phyloP scores from a whole-genome alignment of 2,329 filamentous ascomycete species.

The Pseudocercospora cruenta region DNA sequence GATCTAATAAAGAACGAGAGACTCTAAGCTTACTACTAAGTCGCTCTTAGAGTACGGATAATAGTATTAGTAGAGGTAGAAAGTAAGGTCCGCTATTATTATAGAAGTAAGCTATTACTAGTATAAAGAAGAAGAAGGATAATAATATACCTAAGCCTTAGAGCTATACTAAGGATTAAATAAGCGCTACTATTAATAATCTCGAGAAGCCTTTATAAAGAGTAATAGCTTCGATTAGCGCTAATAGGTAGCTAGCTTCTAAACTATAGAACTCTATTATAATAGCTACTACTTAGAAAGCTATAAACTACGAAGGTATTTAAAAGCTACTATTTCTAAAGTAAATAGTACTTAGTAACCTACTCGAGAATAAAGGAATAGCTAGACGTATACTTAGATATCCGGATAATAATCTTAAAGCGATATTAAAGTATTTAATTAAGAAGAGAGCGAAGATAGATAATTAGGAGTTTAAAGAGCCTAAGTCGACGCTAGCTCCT shows the following conservation, averaged over 20 bases:
- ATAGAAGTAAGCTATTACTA: not conserved
- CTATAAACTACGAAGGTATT: no score
- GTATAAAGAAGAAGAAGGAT: not conserved
- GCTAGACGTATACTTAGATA: not conserved
- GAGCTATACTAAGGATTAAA: not conserved
- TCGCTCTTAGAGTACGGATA: not conserved
- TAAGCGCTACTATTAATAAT: not conserved
- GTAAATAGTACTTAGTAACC: not conserved
- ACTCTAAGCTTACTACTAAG: not conserved
- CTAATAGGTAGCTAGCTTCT: no score
- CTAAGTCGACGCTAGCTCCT: not conserved
- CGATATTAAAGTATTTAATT: no score
- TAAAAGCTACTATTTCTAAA: no score
- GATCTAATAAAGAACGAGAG: not conserved
- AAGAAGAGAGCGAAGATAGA: not conserved
- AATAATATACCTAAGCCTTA: not conserved
- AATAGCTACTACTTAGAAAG: no score
- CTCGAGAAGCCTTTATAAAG: not conserved
- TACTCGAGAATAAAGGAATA: not conserved
- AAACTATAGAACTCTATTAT: no score
- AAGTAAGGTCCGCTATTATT: no score
- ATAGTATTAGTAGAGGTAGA: no score
- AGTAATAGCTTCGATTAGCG: not conserved
- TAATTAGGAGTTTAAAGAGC: not conserved
- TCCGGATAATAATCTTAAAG: not conserved